phyloP scores from a whole-genome alignment of 1,284 basidiomycete species.

The Leccinum huronense region DNA sequence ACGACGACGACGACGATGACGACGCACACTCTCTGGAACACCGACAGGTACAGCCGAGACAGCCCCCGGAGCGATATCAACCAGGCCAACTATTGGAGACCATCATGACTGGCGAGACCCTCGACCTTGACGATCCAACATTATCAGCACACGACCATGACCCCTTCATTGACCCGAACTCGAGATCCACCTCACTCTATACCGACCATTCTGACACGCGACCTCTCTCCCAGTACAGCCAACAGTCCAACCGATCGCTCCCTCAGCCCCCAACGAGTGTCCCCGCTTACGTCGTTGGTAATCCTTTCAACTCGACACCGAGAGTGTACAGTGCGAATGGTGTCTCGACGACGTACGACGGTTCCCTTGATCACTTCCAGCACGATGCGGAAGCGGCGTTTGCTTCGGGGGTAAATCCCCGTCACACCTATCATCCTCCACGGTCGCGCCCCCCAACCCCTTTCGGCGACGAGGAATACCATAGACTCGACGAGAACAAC shows the following conservation, averaged over 20 bases:
- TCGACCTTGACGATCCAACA: constrained; percentile 34
- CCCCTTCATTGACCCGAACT: constrained; percentile 29
- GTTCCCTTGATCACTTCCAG: constrained; percentile 46
- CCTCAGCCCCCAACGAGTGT: constrained; percentile 23
- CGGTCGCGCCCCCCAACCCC: constrained; percentile 74
- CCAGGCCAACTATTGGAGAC: constrained; percentile 37
- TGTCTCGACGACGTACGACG: constrained; percentile 25
- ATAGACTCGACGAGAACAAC: constrained; percentile 53
- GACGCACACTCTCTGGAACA: not conserved
- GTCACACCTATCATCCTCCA: constrained; percentile 46
- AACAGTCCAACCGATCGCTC: constrained; percentile 25
- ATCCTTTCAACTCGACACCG: constrained; percentile 24
- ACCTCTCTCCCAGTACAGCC: constrained; percentile 31
- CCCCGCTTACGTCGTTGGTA: constrained; percentile 24
- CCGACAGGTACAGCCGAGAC: constrained; percentile 12
- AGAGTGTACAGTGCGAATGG: constrained; percentile 12
- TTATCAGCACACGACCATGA: constrained; percentile 27
- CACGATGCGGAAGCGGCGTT: constrained; percentile 55
- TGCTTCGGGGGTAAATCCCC: constrained; percentile 56
- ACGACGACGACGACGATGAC: not conserved
- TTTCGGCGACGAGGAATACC: constrained; percentile 67
- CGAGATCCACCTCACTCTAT: constrained; percentile 27
- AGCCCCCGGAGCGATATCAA: constrained; percentile 33
- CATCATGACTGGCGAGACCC: constrained; percentile 38
- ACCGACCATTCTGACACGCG: constrained; percentile 26